Percentiles rank a stretch among this genome's conserved stretches.
Evolutionary conservation across 139 green algal genomes (phyloP).

Genomic region (Ettlia oleoabundans): DNA sequence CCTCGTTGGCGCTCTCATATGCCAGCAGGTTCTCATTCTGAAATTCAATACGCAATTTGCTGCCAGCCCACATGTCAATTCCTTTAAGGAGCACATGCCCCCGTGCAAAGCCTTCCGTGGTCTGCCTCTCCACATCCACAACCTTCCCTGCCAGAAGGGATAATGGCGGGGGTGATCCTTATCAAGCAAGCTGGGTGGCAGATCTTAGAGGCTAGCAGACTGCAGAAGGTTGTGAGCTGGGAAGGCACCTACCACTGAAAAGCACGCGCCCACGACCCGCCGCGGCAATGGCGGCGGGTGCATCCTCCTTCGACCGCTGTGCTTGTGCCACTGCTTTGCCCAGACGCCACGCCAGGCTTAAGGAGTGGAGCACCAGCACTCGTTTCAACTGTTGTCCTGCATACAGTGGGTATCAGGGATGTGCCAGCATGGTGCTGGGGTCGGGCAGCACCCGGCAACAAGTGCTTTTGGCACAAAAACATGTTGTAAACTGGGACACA

Average conservation of each 20-base stretch:
- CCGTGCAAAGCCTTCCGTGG: constrained; percentile 42
- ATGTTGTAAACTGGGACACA: no score
- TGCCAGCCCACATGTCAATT: background rate
- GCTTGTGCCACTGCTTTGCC: constrained; percentile 36
- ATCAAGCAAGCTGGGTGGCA: no score
- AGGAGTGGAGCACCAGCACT: constrained; percentile 37
- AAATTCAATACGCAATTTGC: background rate
- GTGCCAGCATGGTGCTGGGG: no score
- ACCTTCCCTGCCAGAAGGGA: constrained; percentile 53
- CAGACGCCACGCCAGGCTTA: constrained; percentile 52
- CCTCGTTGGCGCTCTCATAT: background rate
- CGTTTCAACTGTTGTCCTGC: constrained; percentile 29
- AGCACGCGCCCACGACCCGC: constrained; percentile 42
- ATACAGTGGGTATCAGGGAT: no score
- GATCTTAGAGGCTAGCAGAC: no score
- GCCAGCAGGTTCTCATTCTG: constrained; percentile 60
- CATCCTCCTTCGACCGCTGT: constrained; percentile 33
- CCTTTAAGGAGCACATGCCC: constrained; percentile 28
- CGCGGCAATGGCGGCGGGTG: constrained; percentile 35
- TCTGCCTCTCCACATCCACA: constrained; percentile 38
- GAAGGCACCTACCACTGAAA: constrained; percentile 37
- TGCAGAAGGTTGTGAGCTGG: no score
- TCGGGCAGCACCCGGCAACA: no score
- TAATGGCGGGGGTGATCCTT: no score
- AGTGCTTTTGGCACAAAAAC: no score